A percentile compares a stretch with the other conserved stretches of the same genome.
These are phyloP conservation scores for Clonostachys solani DNA, from an alignment of 2,329 filamentous ascomycete genomes.

Conservation along the genomic window DNA sequence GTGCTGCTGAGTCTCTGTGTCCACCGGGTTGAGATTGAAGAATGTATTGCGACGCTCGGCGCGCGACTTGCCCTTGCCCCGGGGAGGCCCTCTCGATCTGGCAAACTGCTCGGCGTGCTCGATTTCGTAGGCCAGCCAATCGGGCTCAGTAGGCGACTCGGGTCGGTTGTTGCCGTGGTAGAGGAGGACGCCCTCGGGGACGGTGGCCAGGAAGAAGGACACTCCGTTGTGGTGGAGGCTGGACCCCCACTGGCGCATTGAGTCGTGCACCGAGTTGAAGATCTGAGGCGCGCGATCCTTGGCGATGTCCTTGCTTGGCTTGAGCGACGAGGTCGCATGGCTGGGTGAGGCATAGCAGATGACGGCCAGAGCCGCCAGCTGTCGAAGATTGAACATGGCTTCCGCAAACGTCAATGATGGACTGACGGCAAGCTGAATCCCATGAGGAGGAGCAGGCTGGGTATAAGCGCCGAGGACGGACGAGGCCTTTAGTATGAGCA, in stretches of 20 bases:
- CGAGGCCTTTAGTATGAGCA: too few relatives aligned
- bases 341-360: too few relatives aligned
- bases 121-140: slow-evolving; percentile 75
- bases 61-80: neutral
- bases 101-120: slow-evolving; percentile 70
- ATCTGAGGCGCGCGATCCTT: slow-evolving; percentile 46
- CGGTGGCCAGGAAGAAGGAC: slow-evolving; percentile 61
- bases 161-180: slow-evolving; percentile 57
- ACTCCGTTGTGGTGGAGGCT: slow-evolving; percentile 73
- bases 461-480: too few relatives aligned
- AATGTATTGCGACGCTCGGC: neutral
- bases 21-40: neutral
- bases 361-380: too few relatives aligned
- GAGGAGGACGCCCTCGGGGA: slow-evolving; percentile 43
- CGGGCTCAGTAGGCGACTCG: slow-evolving; percentile 44
- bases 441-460: too few relatives aligned
- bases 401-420: too few relatives aligned
- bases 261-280: slow-evolving; percentile 70
- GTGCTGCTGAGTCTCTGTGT: neutral
- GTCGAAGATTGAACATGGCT: too few relatives aligned
- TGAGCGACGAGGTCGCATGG: neutral
- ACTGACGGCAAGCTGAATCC: too few relatives aligned
- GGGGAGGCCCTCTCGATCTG: neutral
- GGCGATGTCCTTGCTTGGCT: neutral
- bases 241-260: slow-evolving; percentile 71